Base-by-base conservation (phyloP, 768 basidiomycete genomes). In the Filobasidium floriforme region DNA sequence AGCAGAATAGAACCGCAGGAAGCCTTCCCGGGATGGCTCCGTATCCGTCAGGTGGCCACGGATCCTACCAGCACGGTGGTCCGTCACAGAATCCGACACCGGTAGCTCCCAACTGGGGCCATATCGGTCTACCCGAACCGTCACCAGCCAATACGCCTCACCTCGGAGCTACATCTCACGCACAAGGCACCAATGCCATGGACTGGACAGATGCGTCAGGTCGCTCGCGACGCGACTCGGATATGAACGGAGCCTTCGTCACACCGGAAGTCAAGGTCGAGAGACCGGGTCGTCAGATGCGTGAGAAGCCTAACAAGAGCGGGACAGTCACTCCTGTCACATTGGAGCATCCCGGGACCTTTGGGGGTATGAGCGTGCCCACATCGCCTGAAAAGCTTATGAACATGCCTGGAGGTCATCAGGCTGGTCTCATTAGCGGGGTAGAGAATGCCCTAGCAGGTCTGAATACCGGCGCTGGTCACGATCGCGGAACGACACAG, bases 371-470 rank as follows among this genome's bases (percentile, higher is more conserved):
- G 54, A 57, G 54, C 26, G 54, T 28, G 14, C 54, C 54, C 7
- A 32, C 54, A 22, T 57, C 54, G 26, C 54, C 54, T 14, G 29
- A 57, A 26, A 15, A 28, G 24, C 54, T 9, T 15, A 24, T 57
- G 29, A 57, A 57, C 15, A 15, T 15, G 12, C 54, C 54, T 7
- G 29, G 54, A 26, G 54, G 54, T 19, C 6, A 57, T 26, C 54
- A 57, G 22, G 19, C 54, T 15, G 54, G 54, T 24, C 29, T 57
- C 15, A 57, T 57, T 5, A 24, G 54, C 24, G 54, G 54, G 15
- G 54, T 57, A 15, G 54, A 57, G 54, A 57, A 57, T 28, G 54
- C 54, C 26, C 29, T 57, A 57, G 54, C 54, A 4, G 54, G 26
- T 7, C n/a, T 57, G 15, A 26, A 24, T 24, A 57, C 54, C 22